Percentiles rank a stretch among this genome's conserved stretches.
Conservation (phyloP, 768 basidiomycete genomes). For the Naganishia randhawae region DNA sequence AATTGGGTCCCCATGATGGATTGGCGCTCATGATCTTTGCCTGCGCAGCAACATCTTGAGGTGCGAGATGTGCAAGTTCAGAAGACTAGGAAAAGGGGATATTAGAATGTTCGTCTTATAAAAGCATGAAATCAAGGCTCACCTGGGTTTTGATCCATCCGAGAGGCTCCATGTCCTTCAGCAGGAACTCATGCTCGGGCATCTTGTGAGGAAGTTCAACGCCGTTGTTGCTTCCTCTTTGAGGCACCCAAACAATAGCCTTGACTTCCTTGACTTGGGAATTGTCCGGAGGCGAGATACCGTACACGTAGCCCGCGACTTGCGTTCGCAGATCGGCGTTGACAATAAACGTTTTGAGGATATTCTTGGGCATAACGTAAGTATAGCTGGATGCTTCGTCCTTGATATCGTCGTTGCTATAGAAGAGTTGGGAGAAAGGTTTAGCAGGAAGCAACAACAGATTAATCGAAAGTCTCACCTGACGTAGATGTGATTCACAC, state of each 20-base stretch:
- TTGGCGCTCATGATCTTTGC: constrained; percentile 96
- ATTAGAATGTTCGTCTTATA: not conserved
- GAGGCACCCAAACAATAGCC: constrained; percentile 91
- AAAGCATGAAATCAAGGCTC: not conserved
- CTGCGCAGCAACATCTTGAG: constrained; percentile 87
- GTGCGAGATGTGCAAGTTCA: constrained; percentile 86
- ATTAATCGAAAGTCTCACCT: constrained; percentile 52
- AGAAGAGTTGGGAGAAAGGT: not conserved
- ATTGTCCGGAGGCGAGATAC: constrained; percentile 88
- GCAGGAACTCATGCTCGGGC: constrained; percentile 88
- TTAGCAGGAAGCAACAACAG: not conserved
- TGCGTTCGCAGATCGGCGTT: constrained; percentile 93
- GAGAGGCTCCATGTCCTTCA: constrained; percentile 90
- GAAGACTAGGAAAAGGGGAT: constrained; percentile 49
- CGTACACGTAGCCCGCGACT: constrained; percentile 90
- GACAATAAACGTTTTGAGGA: constrained; percentile 86
- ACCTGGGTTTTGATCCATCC: constrained; percentile 98
- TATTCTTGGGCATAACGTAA: constrained; percentile 94
- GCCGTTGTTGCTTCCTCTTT: constrained; percentile 89
- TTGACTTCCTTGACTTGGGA: constrained; percentile 98
- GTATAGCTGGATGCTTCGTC: constrained; percentile 93
- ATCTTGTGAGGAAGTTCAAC: constrained; percentile 85
- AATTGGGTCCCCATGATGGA: constrained; percentile 87
- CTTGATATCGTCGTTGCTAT: constrained; percentile 87
- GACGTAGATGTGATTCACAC: constrained; percentile 97